Percentiles rank a stretch among this genome's conserved stretches.
phyloP scores from a whole-genome alignment of 176 grass and related monocot species.

The Puccinellia tenuiflora region DNA sequence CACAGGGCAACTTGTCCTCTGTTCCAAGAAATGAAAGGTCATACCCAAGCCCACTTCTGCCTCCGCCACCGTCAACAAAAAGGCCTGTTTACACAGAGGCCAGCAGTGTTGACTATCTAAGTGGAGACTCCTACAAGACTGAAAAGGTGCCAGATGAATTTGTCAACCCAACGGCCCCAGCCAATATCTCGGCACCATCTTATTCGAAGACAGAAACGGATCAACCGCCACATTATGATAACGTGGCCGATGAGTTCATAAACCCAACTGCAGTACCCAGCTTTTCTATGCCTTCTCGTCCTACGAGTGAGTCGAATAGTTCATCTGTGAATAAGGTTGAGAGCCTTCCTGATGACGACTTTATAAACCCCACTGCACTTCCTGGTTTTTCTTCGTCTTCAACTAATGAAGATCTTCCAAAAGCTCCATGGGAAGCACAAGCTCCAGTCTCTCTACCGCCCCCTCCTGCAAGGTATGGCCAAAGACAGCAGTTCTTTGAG shows the following conservation, averaged over 20 bases:
- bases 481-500: constrained; percentile 86
- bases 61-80: constrained; percentile 70
- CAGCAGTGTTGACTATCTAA: constrained; percentile 53
- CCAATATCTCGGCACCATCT: constrained; percentile 30
- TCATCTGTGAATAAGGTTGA: constrained; percentile 9
- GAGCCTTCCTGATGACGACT: constrained; percentile 51
- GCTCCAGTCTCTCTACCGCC: constrained; percentile 59
- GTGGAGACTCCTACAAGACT: constrained; percentile 57
- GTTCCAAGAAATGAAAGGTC: constrained; percentile 36
- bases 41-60: constrained; percentile 53
- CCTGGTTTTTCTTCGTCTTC: constrained; percentile 41
- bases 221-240: constrained; percentile 15
- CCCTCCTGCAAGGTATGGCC: constrained; percentile 72
- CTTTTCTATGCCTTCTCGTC: constrained; percentile 26
- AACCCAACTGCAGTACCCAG: constrained; percentile 48
- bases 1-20: constrained; percentile 41
- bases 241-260: constrained; percentile 35
- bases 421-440: constrained; percentile 57
- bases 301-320: constrained; percentile 10
- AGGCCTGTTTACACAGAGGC: constrained; percentile 51
- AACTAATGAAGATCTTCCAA: constrained; percentile 53
- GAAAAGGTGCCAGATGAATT: constrained; percentile 43
- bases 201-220: constrained; percentile 27
- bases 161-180: constrained; percentile 42
- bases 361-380: constrained; percentile 52